phyloP scores from a whole-genome alignment of 306 rosid species.

The Malus asiatica region DNA sequence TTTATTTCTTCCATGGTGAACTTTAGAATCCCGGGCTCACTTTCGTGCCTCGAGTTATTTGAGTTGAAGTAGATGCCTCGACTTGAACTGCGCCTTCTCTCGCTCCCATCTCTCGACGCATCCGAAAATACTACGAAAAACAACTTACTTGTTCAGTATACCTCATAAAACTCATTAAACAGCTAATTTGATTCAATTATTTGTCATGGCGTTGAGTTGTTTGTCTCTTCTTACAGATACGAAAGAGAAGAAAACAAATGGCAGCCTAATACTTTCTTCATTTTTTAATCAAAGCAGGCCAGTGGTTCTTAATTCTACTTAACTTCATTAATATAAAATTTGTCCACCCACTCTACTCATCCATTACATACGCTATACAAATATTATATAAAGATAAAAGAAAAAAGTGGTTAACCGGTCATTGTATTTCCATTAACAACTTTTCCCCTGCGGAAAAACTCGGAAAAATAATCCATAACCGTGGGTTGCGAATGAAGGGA shows the following conservation, averaged over 20 bases:
- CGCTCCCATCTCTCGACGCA: conserved; percentile 37
- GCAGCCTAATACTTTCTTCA: background rate
- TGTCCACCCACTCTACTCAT: background rate
- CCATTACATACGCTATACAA: background rate
- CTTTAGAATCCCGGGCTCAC: conserved; percentile 48
- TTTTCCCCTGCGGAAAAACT: background rate
- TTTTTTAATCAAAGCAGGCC: background rate
- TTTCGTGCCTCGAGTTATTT: conserved; percentile 29
- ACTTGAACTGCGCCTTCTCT: conserved; percentile 36
- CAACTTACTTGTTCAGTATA: conserved; percentile 8
- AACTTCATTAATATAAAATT: background rate
- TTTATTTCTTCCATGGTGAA: conserved; percentile 65
- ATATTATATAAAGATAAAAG: background rate
- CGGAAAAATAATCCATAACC: background rate
- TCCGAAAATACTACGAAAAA: conserved; percentile 39
- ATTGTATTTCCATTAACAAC: background rate
- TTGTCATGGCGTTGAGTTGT: background rate
- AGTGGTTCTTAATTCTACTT: background rate
- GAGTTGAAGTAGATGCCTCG: conserved; percentile 27
- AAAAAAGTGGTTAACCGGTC: background rate
- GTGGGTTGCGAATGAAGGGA: background rate
- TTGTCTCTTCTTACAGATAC: background rate
- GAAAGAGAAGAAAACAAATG: background rate
- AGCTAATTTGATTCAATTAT: background rate
- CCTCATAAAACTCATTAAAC: conserved; percentile 3